phyloP scores from a whole-genome alignment of 805 yeast genomes.

The Candida namnaoensis region DNA sequence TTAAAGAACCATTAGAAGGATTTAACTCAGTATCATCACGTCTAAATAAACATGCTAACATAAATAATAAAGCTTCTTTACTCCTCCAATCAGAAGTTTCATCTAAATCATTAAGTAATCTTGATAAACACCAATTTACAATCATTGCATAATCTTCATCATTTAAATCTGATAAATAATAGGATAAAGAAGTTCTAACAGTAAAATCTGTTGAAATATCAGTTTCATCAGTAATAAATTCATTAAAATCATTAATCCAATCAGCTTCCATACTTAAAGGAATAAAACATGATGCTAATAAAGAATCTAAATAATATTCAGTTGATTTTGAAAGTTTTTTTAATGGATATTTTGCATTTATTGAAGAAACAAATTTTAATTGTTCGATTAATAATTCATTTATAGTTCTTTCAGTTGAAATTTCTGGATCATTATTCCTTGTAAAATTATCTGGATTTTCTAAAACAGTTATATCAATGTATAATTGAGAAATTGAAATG shows the following conservation, averaged over 20 bases:
- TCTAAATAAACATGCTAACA: slow-evolving; percentile 46
- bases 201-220: slow-evolving; percentile 50
- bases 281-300: slow-evolving; percentile 7
- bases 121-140: slow-evolving; percentile 4
- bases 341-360: slow-evolving; percentile 2
- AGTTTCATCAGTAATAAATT: slow-evolving; percentile 63
- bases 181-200: slow-evolving; percentile 55
- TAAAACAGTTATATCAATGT: slow-evolving; percentile 4
- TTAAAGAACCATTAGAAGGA: slow-evolving; percentile 19
- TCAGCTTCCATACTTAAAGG: slow-evolving; percentile 27
- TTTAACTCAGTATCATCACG: slow-evolving; percentile 25
- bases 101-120: not conserved
- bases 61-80: slow-evolving; percentile 37
- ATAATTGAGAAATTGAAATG: slow-evolving; percentile 5
- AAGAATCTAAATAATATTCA: slow-evolving; percentile 7
- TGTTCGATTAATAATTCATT: slow-evolving; percentile 22
- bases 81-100: slow-evolving; percentile 26
- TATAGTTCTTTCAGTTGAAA: slow-evolving; percentile 6
- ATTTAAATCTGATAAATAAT: slow-evolving; percentile 43
- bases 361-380: slow-evolving; percentile 22
- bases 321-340: slow-evolving; percentile 2
- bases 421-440: slow-evolving; percentile 8
- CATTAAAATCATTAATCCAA: slow-evolving; percentile 59
- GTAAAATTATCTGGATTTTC: slow-evolving; percentile 4
- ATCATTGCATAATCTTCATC: slow-evolving; percentile 25